Evolutionary conservation across 2,329 filamentous ascomycete species (phyloP).

Genomic region (Xylaria sp.): DNA sequence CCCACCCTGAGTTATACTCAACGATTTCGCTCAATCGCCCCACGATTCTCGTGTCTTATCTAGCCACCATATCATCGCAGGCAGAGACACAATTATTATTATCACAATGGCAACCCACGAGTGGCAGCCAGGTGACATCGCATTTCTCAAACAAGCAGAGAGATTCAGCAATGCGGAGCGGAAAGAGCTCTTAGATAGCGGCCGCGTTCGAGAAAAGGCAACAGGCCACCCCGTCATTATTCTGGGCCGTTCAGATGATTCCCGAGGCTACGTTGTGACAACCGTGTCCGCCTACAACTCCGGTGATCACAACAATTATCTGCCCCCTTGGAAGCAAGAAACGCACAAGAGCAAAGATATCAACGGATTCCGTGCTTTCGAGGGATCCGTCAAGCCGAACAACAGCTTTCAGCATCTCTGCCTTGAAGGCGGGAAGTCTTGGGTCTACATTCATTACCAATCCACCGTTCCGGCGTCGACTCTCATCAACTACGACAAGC

Average conservation of each 20-base stretch:
- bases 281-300: conserved; percentile 52
- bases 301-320: conserved; percentile 38
- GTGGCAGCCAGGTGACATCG: conserved; percentile 47
- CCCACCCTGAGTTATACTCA: background rate
- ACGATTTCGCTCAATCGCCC: background rate
- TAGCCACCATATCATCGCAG: background rate
- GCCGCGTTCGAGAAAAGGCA: conserved; percentile 40
- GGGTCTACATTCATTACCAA: conserved; percentile 28
- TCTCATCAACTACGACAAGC: conserved; percentile 37
- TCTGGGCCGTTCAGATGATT: conserved; percentile 39
- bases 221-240: conserved; percentile 52
- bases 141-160: conserved; percentile 44
- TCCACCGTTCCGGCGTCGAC: conserved; percentile 42
- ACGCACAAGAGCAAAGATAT: conserved; percentile 42
- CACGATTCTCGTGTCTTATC: background rate
- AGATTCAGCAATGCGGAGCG: conserved; percentile 38
- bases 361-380: conserved; percentile 50
- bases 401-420: conserved; percentile 36
- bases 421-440: conserved; percentile 41
- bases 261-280: conserved; percentile 44
- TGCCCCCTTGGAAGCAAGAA: conserved; percentile 49
- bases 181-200: conserved; percentile 36
- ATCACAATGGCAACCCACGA: conserved; percentile 13
- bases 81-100: background rate
- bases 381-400: conserved; percentile 43